Evolutionary conservation across 2,329 filamentous ascomycete genomes (phyloP).

Genomic region (Incumbomyces lentus): DNA sequence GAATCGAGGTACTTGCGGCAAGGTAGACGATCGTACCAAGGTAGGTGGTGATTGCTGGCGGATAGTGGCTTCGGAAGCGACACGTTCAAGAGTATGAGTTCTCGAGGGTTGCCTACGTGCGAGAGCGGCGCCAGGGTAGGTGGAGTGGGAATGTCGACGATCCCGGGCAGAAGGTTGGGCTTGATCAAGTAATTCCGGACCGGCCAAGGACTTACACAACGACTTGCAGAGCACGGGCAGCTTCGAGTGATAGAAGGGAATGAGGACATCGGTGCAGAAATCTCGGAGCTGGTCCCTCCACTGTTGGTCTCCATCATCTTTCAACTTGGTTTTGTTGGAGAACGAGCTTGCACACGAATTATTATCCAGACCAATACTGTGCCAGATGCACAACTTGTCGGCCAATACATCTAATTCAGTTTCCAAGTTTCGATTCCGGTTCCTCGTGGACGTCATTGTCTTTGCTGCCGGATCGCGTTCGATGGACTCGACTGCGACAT

Average conservation of each 20-base stretch:
- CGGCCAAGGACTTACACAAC: conserved; percentile 39
- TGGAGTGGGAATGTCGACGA: conserved; percentile 11
- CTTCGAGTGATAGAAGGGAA: conserved; percentile 40
- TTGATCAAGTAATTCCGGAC: conserved; percentile 28
- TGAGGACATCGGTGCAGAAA: conserved; percentile 41
- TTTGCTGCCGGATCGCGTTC: conserved; percentile 17
- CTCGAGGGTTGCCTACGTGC: conserved; percentile 17
- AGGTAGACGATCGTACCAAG: conserved; percentile 33
- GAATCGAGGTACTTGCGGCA: conserved; percentile 21
- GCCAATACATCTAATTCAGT: conserved; percentile 37
- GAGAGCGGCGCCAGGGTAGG: conserved; percentile 17
- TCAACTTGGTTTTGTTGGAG: conserved; percentile 18
- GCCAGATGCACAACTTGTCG: conserved; percentile 42
- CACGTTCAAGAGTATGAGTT: conserved; percentile 34
- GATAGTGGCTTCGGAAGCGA: conserved; percentile 34
- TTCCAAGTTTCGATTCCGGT: conserved; percentile 29
- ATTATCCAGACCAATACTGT: conserved; percentile 34
- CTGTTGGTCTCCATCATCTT: conserved; percentile 21
- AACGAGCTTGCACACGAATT: conserved; percentile 24
- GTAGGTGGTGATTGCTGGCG: conserved; percentile 26
- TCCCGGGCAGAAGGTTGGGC: conserved; percentile 25
- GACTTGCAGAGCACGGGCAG: conserved; percentile 38
- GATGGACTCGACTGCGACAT: conserved; percentile 29
- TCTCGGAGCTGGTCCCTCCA: conserved; percentile 33
- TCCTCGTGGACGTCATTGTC: conserved; percentile 6